Conservation (phyloP, 805 yeast genomes). For the Novakomyces olei region DNA sequence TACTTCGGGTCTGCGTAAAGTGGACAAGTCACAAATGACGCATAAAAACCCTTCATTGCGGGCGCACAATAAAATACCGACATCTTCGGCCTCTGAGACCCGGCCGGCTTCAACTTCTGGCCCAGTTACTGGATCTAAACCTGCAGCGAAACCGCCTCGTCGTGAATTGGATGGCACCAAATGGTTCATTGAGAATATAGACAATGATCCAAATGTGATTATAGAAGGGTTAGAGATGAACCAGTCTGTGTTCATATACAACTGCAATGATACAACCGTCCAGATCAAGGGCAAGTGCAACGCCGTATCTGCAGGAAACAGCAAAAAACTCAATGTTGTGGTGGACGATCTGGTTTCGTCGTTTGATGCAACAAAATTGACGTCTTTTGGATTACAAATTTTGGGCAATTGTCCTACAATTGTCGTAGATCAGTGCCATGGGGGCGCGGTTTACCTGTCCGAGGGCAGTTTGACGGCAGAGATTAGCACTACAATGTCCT, state of each 20-base stretch:
- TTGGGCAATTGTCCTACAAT: slow-evolving; percentile 64
- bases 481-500: slow-evolving; percentile 62
- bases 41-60: slow-evolving; percentile 77
- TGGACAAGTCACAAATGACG: slow-evolving; percentile 81
- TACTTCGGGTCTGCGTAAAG: slow-evolving; percentile 73
- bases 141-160: slow-evolving; percentile 29
- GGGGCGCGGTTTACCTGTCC: slow-evolving; percentile 60
- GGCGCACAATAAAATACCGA: no score
- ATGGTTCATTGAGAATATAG: slow-evolving; percentile 72
- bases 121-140: slow-evolving; percentile 34
- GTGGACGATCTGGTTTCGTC: slow-evolving; percentile 73
- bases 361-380: slow-evolving; percentile 64
- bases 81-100: slow-evolving; percentile 24
- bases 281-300: slow-evolving; percentile 81
- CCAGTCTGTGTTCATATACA: slow-evolving; percentile 76
- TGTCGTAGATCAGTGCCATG: slow-evolving; percentile 71
- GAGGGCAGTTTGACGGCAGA: slow-evolving; percentile 51
- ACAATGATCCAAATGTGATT: slow-evolving; percentile 37
- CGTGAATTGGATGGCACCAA: slow-evolving; percentile 66
- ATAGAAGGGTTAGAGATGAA: slow-evolving; percentile 54
- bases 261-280: slow-evolving; percentile 48
- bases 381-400: slow-evolving; percentile 65
- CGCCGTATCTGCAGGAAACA: slow-evolving; percentile 58
- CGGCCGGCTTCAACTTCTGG: slow-evolving; percentile 62
- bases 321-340: slow-evolving; percentile 51